A percentile compares a stretch with the other conserved stretches of the same genome.
Evolutionary conservation across 106 monocot species (phyloP).

Genomic region (Acorus gramineus): DNA sequence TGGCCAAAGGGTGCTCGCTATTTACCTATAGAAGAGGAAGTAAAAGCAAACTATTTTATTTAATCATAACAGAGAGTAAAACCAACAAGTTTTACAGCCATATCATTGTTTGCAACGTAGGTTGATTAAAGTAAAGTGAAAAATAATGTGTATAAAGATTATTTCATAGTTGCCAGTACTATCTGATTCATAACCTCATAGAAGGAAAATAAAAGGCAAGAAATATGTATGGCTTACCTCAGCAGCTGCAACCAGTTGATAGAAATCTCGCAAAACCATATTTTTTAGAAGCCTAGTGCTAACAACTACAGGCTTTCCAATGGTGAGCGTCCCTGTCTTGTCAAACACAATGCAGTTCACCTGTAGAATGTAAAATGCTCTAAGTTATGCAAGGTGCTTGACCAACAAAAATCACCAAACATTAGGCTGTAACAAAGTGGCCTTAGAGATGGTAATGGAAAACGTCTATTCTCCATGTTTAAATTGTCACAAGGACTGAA

Average conservation of each 20-base stretch:
- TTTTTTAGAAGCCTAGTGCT: conserved; percentile 64
- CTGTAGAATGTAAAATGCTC: conserved; percentile 18
- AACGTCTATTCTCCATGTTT: no score
- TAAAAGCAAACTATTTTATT: no score
- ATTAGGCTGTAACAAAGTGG: background rate
- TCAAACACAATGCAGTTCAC: conserved; percentile 89
- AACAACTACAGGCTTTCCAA: conserved; percentile 74
- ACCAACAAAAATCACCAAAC: background rate
- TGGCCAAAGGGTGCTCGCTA: conserved; percentile 86
- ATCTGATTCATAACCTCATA: no score
- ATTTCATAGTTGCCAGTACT: no score
- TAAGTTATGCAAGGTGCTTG: background rate
- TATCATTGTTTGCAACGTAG: no score
- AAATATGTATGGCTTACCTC: conserved; percentile 29
- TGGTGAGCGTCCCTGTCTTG: conserved; percentile 88
- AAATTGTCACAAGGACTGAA: no score
- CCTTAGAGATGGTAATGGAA: no score
- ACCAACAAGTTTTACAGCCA: no score
- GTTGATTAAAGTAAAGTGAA: no score
- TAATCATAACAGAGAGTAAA: no score
- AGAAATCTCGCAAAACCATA: conserved; percentile 58
- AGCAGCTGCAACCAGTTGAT: conserved; percentile 63
- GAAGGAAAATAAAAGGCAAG: background rate
- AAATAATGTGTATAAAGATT: no score
- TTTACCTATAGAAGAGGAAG: conserved; percentile 40